Percentiles rank a stretch among this genome's conserved stretches.
These are phyloP conservation scores for Chaetomium strumarium DNA, from an alignment of 2,329 filamentous ascomycete genomes.

Conservation along the genomic window DNA sequence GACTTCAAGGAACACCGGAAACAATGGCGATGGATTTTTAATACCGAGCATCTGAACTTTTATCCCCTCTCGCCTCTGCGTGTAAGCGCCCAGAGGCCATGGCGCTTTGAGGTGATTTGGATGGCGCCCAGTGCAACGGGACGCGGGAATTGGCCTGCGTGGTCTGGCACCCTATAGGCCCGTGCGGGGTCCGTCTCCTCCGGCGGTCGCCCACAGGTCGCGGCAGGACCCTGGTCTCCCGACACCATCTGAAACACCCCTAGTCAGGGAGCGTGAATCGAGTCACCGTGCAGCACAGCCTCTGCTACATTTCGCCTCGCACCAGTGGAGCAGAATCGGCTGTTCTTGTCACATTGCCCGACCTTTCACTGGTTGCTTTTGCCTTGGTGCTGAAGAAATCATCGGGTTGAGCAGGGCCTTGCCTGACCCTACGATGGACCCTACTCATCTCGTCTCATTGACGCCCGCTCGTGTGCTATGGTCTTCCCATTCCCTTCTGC, in stretches of 20 bases:
- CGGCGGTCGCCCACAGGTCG: background rate
- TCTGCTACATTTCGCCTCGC: slow-evolving; percentile 14
- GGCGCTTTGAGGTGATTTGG: too few species aligned
- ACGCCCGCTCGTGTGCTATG: background rate
- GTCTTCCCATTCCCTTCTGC: slow-evolving; percentile 1
- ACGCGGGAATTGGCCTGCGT: background rate
- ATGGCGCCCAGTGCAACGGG: background rate
- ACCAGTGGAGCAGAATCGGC: slow-evolving; percentile 12
- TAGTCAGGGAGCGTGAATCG: slow-evolving; percentile 26
- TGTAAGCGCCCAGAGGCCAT: too few species aligned
- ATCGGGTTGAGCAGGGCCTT: too few species aligned
- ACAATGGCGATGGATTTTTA: too few species aligned
- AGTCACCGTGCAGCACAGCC: slow-evolving; percentile 12
- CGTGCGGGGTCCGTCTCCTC: slow-evolving; percentile 7
- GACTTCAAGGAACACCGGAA: too few species aligned
- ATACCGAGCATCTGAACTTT: too few species aligned
- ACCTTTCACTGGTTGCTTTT: slow-evolving; percentile 1
- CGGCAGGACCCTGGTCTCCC: slow-evolving; percentile 21
- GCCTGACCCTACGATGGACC: background rate
- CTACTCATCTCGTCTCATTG: slow-evolving; percentile 4
- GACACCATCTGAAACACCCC: slow-evolving; percentile 29
- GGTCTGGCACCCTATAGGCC: background rate
- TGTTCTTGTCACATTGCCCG: slow-evolving; percentile 7
- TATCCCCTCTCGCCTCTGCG: too few species aligned
- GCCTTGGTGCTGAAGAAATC: background rate